A percentile compares a stretch with the other conserved stretches of the same genome.
These are phyloP conservation scores for Tagetes patula DNA, from an alignment of 129 eudicot genomes.

Conservation along the genomic window DNA sequence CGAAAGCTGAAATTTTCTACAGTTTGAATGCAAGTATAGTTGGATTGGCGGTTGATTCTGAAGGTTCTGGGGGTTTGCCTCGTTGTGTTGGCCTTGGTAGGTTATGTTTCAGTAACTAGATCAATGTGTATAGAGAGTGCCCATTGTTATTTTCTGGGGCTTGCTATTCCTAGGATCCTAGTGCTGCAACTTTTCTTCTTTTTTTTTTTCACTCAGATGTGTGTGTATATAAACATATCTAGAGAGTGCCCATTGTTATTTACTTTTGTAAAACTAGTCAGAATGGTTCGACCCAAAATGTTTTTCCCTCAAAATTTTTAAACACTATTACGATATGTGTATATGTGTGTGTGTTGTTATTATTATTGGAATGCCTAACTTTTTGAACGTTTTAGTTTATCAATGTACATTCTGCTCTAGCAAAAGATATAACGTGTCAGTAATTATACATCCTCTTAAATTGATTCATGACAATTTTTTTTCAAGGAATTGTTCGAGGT, in stretches of 20 bases:
- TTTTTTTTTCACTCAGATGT: background rate
- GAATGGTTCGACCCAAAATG: background rate
- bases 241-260: background rate
- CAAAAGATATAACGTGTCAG: background rate
- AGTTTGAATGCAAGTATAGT: conserved; percentile 88
- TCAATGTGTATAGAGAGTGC: background rate
- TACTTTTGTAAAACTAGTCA: background rate
- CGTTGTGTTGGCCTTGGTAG: conserved; percentile 89
- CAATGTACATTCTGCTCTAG: conserved; percentile 1
- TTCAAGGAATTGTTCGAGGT: conserved; percentile 78
- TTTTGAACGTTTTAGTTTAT: background rate
- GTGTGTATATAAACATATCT: background rate
- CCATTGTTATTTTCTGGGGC: background rate
- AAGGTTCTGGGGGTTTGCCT: conserved; percentile 51
- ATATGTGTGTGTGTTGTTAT: too few relatives aligned
- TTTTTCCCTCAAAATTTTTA: background rate
- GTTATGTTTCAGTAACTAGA: conserved; percentile 22
- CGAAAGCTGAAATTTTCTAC: conserved; percentile 64
- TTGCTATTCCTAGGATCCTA: conserved; percentile 6
- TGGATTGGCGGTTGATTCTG: conserved; percentile 78
- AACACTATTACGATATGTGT: background rate
- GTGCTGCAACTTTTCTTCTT: conserved; percentile 6
- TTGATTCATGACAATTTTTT: background rate
- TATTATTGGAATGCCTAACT: background rate
- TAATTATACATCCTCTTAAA: background rate